Evolutionary conservation across 441 rosid species (phyloP).

Genomic region (Eutrema salsugineum): DNA sequence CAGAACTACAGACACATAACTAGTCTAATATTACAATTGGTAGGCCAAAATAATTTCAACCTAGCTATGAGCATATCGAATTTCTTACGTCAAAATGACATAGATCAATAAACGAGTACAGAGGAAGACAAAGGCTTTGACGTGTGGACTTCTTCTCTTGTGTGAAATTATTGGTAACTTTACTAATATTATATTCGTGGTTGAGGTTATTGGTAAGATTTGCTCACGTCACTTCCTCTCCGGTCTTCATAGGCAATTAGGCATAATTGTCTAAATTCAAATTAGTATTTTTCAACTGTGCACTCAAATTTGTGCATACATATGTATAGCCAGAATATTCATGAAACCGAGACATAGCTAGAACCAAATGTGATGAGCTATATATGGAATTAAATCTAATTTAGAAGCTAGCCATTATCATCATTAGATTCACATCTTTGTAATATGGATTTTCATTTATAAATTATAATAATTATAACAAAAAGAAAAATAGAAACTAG

Average conservation of each 20-base stretch:
- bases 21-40: background rate
- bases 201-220: constrained; percentile 18
- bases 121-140: constrained; percentile 1
- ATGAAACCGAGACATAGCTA: background rate
- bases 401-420: background rate
- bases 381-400: background rate
- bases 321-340: background rate
- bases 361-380: background rate
- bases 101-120: background rate
- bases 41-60: background rate
- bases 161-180: background rate
- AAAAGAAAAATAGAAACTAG: background rate
- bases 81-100: background rate
- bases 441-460: background rate
- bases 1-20: background rate
- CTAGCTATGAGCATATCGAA: background rate
- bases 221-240: constrained; percentile 21
- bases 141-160: background rate
- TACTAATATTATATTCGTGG: background rate
- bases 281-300: constrained; percentile 1
- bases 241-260: constrained; percentile 13
- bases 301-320: background rate
- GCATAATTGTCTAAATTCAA: background rate
- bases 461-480: no score
- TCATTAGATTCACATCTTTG: constrained; percentile 10